A percentile compares a stretch with the other conserved stretches of the same genome.
Conservation (phyloP, 139 green algal genomes). For the Nannochloris sp. region DNA sequence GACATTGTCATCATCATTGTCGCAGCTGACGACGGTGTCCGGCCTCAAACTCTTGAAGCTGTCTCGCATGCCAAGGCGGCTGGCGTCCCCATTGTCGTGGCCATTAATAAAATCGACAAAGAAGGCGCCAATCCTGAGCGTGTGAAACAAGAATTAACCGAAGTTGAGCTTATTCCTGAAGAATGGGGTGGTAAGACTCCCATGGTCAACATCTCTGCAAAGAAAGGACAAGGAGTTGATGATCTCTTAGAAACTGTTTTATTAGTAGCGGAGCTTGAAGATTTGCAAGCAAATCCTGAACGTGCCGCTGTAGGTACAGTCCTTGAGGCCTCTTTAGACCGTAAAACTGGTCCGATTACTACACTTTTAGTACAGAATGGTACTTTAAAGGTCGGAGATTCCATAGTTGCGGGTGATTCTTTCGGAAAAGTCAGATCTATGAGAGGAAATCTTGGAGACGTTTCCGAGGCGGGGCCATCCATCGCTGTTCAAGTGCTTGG, state of each 20-base stretch:
- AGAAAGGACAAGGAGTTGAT: conserved; percentile 76
- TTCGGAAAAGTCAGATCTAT: conserved; percentile 82
- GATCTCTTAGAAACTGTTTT: conserved; percentile 75
- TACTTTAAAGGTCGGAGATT: conserved; percentile 80
- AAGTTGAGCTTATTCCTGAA: conserved; percentile 83
- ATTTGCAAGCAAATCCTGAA: conserved; percentile 72
- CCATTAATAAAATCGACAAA: conserved; percentile 95
- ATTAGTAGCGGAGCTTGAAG: conserved; percentile 78
- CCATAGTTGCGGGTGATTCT: conserved; percentile 58
- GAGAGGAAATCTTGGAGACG: conserved; percentile 43
- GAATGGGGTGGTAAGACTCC: conserved; percentile 92
- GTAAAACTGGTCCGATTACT: conserved; percentile 67
- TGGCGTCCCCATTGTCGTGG: conserved; percentile 81
- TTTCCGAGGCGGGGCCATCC: conserved; percentile 65
- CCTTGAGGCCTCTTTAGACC: conserved; percentile 90
- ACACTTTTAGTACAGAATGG: conserved; percentile 87
- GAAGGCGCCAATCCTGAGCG: conserved; percentile 77
- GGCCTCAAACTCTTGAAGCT: conserved; percentile 92
- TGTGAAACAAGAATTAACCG: conserved; percentile 81
- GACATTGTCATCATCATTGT: conserved; percentile 97
- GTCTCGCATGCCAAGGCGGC: conserved; percentile 86
- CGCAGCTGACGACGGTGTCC: conserved; percentile 93
- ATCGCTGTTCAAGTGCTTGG: conserved; percentile 88
- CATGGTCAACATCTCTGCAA: conserved; percentile 84
- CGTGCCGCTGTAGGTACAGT: conserved; percentile 75